These are phyloP conservation scores for Entophlyctis helioformis DNA, from an alignment of 192 early-diverging fungal species.

Conservation along the genomic window DNA sequence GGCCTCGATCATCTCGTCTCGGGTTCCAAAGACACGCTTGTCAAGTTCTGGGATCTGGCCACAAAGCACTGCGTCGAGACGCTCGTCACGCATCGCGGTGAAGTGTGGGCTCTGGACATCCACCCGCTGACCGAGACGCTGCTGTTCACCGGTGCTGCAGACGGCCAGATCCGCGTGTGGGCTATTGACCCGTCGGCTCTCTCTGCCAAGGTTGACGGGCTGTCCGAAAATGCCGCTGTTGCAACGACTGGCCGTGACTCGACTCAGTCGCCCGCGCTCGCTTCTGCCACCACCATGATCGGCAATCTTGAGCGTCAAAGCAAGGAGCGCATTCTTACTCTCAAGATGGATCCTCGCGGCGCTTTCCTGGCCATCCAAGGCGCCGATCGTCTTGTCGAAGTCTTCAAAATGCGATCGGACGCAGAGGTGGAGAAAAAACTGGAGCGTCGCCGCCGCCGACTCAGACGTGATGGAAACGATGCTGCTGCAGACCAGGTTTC, in stretches of 20 bases:
- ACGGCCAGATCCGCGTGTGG: conserved; percentile 82
- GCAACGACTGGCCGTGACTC: no score
- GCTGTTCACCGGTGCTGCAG: conserved; percentile 76
- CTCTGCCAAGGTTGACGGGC: conserved; percentile 8
- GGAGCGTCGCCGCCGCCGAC: conserved; percentile 63
- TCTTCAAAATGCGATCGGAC: conserved; percentile 65
- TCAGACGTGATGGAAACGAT: no score
- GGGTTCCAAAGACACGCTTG: conserved; percentile 87
- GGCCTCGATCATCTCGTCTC: conserved; percentile 58
- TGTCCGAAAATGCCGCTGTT: no score
- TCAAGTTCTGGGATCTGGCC: conserved; percentile 95
- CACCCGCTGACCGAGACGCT: conserved; percentile 47
- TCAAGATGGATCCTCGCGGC: conserved; percentile 70
- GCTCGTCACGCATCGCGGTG: conserved; percentile 79
- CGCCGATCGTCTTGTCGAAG: conserved; percentile 68
- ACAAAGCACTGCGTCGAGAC: conserved; percentile 93
- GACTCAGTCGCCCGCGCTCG: no score
- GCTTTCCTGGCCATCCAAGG: conserved; percentile 67
- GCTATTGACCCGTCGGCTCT: conserved; percentile 54
- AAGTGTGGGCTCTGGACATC: conserved; percentile 79
- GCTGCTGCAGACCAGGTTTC: conserved; percentile 34
- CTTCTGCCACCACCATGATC: conserved; percentile 59
- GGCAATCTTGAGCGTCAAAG: conserved; percentile 71
- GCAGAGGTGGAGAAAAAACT: conserved; percentile 80
- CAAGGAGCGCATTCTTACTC: conserved; percentile 64